These are phyloP conservation scores for Pseudogymnoascus pannorum DNA, from an alignment of 2,329 filamentous ascomycete genomes.

Conservation along the genomic window DNA sequence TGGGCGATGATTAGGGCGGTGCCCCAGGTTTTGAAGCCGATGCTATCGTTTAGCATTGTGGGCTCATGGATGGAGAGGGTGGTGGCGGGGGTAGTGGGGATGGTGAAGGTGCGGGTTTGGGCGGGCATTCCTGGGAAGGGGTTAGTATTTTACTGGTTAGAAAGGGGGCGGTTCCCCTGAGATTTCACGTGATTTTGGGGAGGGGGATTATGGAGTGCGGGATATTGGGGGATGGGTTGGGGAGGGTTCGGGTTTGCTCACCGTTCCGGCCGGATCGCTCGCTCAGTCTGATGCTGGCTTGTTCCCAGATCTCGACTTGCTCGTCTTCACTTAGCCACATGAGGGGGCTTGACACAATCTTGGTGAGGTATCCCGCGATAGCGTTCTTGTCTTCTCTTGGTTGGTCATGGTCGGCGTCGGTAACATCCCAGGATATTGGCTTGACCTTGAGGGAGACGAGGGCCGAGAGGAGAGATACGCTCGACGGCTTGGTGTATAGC, in stretches of 20 bases:
- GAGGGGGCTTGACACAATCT: slow-evolving; percentile 60
- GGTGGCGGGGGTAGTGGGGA: slow-evolving; percentile 45
- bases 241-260: slow-evolving; percentile 27
- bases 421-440: slow-evolving; percentile 59
- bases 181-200: neutral
- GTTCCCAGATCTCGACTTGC: slow-evolving; percentile 67
- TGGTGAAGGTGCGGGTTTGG: slow-evolving; percentile 52
- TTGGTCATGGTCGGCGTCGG: slow-evolving; percentile 28
- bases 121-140: slow-evolving; percentile 50
- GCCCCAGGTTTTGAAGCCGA: slow-evolving; percentile 94
- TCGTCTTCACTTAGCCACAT: slow-evolving; percentile 52
- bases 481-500: slow-evolving; percentile 68
- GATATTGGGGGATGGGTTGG: slow-evolving; percentile 13
- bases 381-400: slow-evolving; percentile 39
- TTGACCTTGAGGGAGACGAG: slow-evolving; percentile 60
- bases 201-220: neutral
- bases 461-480: slow-evolving; percentile 53
- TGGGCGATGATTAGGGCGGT: slow-evolving; percentile 80
- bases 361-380: slow-evolving; percentile 59
- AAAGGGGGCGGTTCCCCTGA: neutral
- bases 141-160: neutral
- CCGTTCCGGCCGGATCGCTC: slow-evolving; percentile 76
- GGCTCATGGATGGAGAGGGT: slow-evolving; percentile 76
- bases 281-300: slow-evolving; percentile 70
- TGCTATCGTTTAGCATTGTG: slow-evolving; percentile 74